Conservation (phyloP, 371 early-diverging fungal species). For the Mortierella sp. region DNA sequence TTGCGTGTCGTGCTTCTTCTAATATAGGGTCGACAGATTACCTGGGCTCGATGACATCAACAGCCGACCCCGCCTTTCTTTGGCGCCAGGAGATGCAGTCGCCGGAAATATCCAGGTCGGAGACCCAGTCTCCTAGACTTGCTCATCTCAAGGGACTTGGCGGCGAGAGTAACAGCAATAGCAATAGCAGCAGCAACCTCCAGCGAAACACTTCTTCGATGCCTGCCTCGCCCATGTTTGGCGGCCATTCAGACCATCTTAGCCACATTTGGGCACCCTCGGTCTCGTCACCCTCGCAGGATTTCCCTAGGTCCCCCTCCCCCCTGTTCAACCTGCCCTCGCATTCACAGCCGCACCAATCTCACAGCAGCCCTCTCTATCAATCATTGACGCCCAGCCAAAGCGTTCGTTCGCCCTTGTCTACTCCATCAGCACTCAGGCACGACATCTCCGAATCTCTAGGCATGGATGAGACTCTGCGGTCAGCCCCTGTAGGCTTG, state of each 20-base stretch:
- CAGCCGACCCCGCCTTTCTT: slow-evolving; percentile 23
- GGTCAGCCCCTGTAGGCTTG: slow-evolving; percentile 1
- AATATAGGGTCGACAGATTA: slow-evolving; percentile 5
- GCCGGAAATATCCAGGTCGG: slow-evolving; percentile 26
- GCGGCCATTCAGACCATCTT: slow-evolving; percentile 24
- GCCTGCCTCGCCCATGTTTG: slow-evolving; percentile 33
- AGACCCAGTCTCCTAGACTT: slow-evolving; percentile 26
- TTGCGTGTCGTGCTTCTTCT: neutral
- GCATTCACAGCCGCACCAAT: slow-evolving; percentile 61
- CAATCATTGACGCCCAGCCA: slow-evolving; percentile 22
- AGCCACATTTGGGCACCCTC: slow-evolving; percentile 31
- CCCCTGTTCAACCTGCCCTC: slow-evolving; percentile 76
- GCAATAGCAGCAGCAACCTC: neutral
- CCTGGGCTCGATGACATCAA: neutral
- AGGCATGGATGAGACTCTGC: slow-evolving; percentile 31
- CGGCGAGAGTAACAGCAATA: slow-evolving; percentile 4
- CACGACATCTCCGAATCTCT: slow-evolving; percentile 39
- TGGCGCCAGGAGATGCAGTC: slow-evolving; percentile 33
- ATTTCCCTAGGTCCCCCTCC: slow-evolving; percentile 88
- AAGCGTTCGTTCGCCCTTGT: slow-evolving; percentile 28
- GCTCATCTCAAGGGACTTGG: slow-evolving; percentile 12
- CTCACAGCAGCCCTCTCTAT: slow-evolving; percentile 28
- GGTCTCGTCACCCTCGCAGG: slow-evolving; percentile 56
- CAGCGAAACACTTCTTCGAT: slow-evolving; percentile 24
- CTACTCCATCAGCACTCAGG: slow-evolving; percentile 27